These are phyloP conservation scores for Boechera stricta DNA, from an alignment of 345 rosid species.

Conservation along the genomic window DNA sequence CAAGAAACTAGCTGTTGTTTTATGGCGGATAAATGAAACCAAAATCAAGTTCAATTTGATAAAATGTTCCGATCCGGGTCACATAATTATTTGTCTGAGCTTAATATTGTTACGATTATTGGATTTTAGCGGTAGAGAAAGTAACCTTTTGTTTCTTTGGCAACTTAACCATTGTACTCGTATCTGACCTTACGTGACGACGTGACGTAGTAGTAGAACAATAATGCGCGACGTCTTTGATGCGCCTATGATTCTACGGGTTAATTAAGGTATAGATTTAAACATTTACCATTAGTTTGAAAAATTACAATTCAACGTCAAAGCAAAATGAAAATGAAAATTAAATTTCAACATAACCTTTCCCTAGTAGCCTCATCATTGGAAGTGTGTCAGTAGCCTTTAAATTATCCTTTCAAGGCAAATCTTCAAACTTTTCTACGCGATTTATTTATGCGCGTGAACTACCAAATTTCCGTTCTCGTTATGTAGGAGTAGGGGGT, in stretches of 20 bases:
- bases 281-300: not conserved
- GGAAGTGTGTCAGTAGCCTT: constrained; percentile 38
- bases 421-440: constrained; percentile 24
- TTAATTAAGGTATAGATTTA: not conserved
- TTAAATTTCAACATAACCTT: not conserved
- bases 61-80: no score
- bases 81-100: not conserved
- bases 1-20: not conserved
- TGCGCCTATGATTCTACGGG: not conserved
- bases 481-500: constrained; percentile 4
- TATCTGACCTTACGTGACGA: no score
- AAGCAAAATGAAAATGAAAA: not conserved
- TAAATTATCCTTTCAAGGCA: constrained; percentile 36
- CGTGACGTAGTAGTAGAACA: no score
- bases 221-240: not conserved
- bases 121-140: not conserved
- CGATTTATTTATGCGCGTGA: constrained; percentile 29
- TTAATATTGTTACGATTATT: not conserved
- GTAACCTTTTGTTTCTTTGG: not conserved
- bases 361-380: constrained; percentile 37
- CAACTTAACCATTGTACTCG: no score
- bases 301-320: not conserved
- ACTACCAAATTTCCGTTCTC: not conserved
- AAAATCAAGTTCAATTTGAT: not conserved
- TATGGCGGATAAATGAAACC: not conserved